phyloP scores from a whole-genome alignment of 257 asterid genomes.

The Linaria vulgaris region DNA sequence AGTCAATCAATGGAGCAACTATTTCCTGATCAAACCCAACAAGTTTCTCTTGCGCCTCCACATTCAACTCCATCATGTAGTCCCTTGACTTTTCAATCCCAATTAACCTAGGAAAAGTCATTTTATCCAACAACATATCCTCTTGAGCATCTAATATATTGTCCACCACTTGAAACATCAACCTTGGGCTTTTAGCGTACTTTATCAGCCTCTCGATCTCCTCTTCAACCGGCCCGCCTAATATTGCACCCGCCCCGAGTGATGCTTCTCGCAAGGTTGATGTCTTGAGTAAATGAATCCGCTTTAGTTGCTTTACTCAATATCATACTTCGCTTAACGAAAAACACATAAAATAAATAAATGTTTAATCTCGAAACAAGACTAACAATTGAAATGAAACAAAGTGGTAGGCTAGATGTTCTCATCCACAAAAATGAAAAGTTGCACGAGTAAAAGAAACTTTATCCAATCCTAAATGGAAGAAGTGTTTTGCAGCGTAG shows the following conservation, averaged over 20 bases:
- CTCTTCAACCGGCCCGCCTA: slow-evolving; percentile 39
- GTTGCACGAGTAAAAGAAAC: too few species aligned
- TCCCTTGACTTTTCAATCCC: too few species aligned
- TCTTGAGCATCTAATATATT: slow-evolving; percentile 40
- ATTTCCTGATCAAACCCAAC: slow-evolving; percentile 34
- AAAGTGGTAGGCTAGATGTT: too few species aligned
- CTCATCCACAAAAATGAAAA: too few species aligned
- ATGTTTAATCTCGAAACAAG: too few species aligned
- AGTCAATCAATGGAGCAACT: slow-evolving; percentile 38
- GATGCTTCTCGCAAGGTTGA: slow-evolving; percentile 38
- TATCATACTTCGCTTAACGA: too few species aligned
- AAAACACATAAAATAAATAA: too few species aligned
- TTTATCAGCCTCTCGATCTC: slow-evolving; percentile 38
- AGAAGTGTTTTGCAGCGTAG: too few species aligned
- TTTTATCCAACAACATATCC: slow-evolving; percentile 26
- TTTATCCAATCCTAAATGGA: too few species aligned
- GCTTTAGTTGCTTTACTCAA: slow-evolving; percentile 28
- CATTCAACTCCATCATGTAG: slow-evolving; percentile 27
- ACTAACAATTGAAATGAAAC: too few species aligned
- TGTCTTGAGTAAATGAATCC: slow-evolving; percentile 40
- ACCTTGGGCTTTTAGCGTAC: slow-evolving; percentile 29
- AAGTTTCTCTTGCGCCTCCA: slow-evolving; percentile 37
- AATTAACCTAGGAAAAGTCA: slow-evolving; percentile 39
- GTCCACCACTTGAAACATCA: slow-evolving; percentile 45
- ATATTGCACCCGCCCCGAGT: slow-evolving; percentile 33